Conservation (phyloP, 306 rosid species). For the Corylus avellana region DNA sequence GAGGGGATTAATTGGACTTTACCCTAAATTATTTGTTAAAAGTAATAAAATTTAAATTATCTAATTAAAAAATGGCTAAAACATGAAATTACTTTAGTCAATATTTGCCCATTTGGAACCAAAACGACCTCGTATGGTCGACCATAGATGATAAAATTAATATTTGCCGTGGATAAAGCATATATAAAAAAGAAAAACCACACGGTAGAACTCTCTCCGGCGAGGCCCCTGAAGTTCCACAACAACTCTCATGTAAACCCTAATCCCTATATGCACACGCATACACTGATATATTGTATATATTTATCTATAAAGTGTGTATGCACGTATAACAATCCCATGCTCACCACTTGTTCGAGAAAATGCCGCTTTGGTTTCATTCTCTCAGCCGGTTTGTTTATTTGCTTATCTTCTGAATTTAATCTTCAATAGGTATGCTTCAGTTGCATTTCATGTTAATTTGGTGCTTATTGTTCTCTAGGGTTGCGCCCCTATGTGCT, state of each 20-base stretch:
- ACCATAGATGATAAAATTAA: not conserved
- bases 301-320: not conserved
- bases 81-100: no score
- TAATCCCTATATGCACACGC: not conserved
- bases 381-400: not conserved
- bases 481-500: no score
- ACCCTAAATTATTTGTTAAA: no score
- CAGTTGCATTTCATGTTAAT: not conserved
- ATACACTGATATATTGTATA: not conserved
- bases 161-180: conserved; percentile 12
- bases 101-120: not conserved
- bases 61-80: no score
- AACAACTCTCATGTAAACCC: conserved; percentile 30
- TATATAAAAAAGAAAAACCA: not conserved
- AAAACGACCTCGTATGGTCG: not conserved
- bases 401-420: not conserved
- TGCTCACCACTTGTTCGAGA: no score
- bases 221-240: conserved; percentile 11
- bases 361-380: not conserved
- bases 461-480: no score
- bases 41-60: no score
- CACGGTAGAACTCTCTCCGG: conserved; percentile 10
- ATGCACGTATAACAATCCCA: no score
- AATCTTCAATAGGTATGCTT: not conserved
- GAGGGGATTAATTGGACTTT: no score